These are phyloP conservation scores for Gnomoniopsis smithogilvyi DNA, from an alignment of 2,329 filamentous ascomycete genomes.

Conservation along the genomic window DNA sequence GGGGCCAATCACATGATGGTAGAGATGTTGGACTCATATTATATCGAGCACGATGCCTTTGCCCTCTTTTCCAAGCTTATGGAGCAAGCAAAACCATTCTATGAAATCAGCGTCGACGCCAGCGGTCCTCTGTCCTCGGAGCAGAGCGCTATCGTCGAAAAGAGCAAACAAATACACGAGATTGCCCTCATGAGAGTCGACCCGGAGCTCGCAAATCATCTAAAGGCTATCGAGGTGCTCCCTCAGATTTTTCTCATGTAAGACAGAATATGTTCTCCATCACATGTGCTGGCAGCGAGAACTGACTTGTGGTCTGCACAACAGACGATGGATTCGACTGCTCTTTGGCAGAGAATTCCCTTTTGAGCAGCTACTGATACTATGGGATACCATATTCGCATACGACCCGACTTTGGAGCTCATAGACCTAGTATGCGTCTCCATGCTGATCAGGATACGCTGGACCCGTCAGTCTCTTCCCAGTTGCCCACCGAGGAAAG, in stretches of 20 bases:
- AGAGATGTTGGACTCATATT: slow-evolving; percentile 67
- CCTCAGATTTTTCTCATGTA: slow-evolving; percentile 96
- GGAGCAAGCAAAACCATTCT: slow-evolving; percentile 82
- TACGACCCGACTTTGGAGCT: slow-evolving; percentile 77
- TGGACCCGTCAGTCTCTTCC: slow-evolving; percentile 68
- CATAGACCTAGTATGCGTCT: slow-evolving; percentile 86
- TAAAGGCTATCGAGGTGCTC: slow-evolving; percentile 82
- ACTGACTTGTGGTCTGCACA: slow-evolving; percentile 30
- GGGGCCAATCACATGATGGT: slow-evolving; percentile 52
- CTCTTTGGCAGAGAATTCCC: slow-evolving; percentile 92
- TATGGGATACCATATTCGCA: slow-evolving; percentile 92
- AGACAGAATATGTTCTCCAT: slow-evolving; percentile 28
- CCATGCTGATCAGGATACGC: slow-evolving; percentile 88
- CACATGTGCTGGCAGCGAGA: neutral
- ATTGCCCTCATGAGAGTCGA: slow-evolving; percentile 75
- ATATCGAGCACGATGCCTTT: slow-evolving; percentile 88
- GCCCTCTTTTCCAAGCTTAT: slow-evolving; percentile 82
- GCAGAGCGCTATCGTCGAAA: slow-evolving; percentile 70
- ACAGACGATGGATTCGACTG: slow-evolving; percentile 88
- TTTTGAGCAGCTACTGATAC: slow-evolving; percentile 74
- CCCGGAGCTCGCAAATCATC: slow-evolving; percentile 76
- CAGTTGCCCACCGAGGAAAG: neutral
- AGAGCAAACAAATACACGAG: slow-evolving; percentile 85
- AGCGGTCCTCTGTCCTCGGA: slow-evolving; percentile 32
- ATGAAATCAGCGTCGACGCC: slow-evolving; percentile 59